These are phyloP conservation scores for Cucurbita moschata DNA, from an alignment of 306 rosid species.

Conservation along the genomic window DNA sequence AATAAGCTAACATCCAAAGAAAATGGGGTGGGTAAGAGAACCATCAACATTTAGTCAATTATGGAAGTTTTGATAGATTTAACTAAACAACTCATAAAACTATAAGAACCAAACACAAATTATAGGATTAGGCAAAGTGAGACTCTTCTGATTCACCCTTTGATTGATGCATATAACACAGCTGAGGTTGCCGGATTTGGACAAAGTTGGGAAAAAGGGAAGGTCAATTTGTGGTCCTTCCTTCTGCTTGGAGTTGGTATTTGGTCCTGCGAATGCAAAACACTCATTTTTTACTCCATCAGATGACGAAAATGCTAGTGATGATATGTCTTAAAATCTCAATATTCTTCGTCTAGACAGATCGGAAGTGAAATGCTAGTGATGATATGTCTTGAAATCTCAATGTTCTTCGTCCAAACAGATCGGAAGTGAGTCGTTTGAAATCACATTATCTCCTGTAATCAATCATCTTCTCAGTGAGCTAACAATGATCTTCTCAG, in stretches of 20 bases:
- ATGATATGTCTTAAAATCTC: constrained; percentile 16
- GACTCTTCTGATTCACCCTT: neutral
- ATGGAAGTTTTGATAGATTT: neutral
- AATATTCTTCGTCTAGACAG: constrained; percentile 3
- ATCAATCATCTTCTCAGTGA: neutral
- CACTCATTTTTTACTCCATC: constrained; percentile 23
- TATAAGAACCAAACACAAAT: neutral
- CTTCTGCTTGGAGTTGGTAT: constrained; percentile 72
- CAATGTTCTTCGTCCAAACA: constrained; percentile 6
- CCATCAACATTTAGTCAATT: neutral
- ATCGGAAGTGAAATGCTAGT: neutral
- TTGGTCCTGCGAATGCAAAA: constrained; percentile 84
- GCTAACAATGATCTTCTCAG: neutral
- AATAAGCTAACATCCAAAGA: neutral
- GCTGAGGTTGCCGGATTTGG: constrained; percentile 57
- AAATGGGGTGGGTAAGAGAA: neutral
- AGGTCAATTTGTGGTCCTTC: constrained; percentile 68
- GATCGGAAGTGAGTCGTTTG: neutral
- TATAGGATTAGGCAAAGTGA: neutral
- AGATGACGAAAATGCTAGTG: constrained; percentile 3
- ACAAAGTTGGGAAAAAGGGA: constrained; percentile 72
- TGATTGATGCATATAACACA: constrained; percentile 23
- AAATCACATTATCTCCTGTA: neutral
- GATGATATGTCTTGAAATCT: constrained; percentile 14
- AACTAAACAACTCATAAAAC: neutral